Evolutionary conservation across 2,329 filamentous ascomycete genomes (phyloP), one percentile per base, ranked within the genome.

Genomic region (Fusarium miscanthi): DNA sequence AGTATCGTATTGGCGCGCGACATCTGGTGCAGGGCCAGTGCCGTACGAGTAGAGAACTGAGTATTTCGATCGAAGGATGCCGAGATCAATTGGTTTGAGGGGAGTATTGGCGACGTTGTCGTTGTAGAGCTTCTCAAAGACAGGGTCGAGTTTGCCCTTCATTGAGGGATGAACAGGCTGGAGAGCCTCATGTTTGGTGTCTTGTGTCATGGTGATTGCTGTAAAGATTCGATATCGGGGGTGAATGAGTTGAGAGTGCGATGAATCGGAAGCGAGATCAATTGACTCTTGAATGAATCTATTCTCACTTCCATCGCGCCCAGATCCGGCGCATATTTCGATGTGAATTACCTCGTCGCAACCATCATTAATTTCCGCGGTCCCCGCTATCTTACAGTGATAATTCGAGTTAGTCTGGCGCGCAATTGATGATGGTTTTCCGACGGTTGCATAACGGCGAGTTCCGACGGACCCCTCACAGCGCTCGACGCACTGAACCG

Each of bases 101-200:
- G 81, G 81, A 14, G 80, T 83, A 68, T 82, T 79, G 66, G 84
- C 84, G 53, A 85, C 79, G 66, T 84, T 78, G 49, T 83, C 78
- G 70, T 84, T 86, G 80, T 87, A 87, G 58, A 87, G 82, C 58
- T 84, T 80, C 65, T 85, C 79, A 66, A 86, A 87, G 46, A 78
- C 78, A 9, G 84, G 84, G 75, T 87, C 85, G 30, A 87, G 78
- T 58, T 83, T 82, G 59, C 82, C 82, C 25, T 82, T 80, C 76
- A 87, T 81, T 9, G 83, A 82, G 25, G 85, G 83, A 70, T 85
- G 84, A 60, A 87, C 81, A 25, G 85, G 84, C 75, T 87, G 86
- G 53, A 87, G 80, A 27, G 82, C 82, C 77, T 85, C 84, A 74
- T 85, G 82, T 46, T 73, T 68, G n/a, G 35, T 41, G 31, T 59